These are phyloP conservation scores for Mycena pura DNA, from an alignment of 768 basidiomycete species.

Conservation along the genomic window DNA sequence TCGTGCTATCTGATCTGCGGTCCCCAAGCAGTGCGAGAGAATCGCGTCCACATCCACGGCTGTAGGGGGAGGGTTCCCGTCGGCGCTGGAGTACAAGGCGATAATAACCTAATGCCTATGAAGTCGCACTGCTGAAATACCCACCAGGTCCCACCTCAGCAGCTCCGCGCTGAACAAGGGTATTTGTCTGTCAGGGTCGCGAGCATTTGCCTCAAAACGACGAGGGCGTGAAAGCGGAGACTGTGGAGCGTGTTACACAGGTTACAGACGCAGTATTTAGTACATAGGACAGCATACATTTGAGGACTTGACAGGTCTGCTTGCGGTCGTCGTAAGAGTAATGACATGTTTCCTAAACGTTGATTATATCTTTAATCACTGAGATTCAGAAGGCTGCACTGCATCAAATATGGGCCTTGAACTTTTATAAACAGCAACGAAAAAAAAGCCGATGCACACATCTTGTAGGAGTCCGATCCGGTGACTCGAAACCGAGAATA, in stretches of 20 bases:
- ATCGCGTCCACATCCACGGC: slow-evolving; percentile 81
- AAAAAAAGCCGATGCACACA: slow-evolving; percentile 51
- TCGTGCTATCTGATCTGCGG: slow-evolving; percentile 38
- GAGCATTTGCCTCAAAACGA: slow-evolving; percentile 85
- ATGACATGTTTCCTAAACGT: slow-evolving; percentile 89
- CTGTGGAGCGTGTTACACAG: slow-evolving; percentile 44
- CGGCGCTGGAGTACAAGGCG: slow-evolving; percentile 63
- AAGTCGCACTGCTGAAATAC: slow-evolving; percentile 14
- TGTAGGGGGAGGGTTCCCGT: slow-evolving; percentile 57
- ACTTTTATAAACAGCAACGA: too few species aligned
- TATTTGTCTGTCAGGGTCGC: slow-evolving; percentile 81
- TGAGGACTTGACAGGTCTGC: slow-evolving; percentile 77
- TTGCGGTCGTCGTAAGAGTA: slow-evolving; percentile 72
- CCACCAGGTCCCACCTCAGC: slow-evolving; percentile 61
- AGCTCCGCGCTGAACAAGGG: slow-evolving; percentile 82
- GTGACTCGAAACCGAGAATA: slow-evolving; percentile 71
- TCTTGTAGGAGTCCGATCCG: slow-evolving; percentile 69
- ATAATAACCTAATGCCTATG: slow-evolving; percentile 47
- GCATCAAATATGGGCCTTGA: slow-evolving; percentile 7
- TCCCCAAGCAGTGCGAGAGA: slow-evolving; percentile 67
- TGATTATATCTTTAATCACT: slow-evolving; percentile 90
- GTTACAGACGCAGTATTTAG: neutral
- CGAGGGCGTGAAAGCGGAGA: slow-evolving; percentile 83
- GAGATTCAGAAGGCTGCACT: slow-evolving; percentile 90
- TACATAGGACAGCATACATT: slow-evolving; percentile 53